phyloP scores from a whole-genome alignment of 2,329 filamentous ascomycete species.

The Bisporella sp. region DNA sequence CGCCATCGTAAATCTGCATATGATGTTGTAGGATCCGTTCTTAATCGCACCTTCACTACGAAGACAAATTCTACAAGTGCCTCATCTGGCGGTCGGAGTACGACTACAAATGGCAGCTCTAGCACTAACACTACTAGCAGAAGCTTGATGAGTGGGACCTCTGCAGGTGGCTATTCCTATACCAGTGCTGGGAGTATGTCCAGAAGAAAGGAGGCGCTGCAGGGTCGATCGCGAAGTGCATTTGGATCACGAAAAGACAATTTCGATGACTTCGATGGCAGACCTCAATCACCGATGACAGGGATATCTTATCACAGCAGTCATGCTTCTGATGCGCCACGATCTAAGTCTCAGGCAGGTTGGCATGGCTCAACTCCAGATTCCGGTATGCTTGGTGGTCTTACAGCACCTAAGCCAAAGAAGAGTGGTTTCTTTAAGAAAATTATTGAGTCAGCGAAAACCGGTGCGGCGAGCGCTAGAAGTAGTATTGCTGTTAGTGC shows the following conservation, averaged over 20 bases:
- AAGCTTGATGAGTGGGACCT: constrained; percentile 90
- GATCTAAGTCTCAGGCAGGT: constrained; percentile 58
- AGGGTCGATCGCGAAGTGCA: constrained; percentile 55
- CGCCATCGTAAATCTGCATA: constrained; percentile 68
- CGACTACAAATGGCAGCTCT: constrained; percentile 54
- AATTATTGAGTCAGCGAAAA: constrained; percentile 90
- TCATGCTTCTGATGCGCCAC: constrained; percentile 50
- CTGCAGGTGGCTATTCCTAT: constrained; percentile 84
- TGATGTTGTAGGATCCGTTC: constrained; percentile 62
- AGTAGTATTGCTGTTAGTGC: constrained; percentile 66
- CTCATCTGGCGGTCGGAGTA: constrained; percentile 65
- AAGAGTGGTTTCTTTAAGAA: constrained; percentile 93
- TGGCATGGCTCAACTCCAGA: constrained; percentile 47
- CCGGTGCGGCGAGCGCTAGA: constrained; percentile 80
- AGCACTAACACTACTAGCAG: constrained; percentile 73
- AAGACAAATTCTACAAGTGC: constrained; percentile 80
- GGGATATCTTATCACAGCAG: constrained; percentile 89
- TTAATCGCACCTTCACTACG: constrained; percentile 77
- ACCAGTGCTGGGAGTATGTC: constrained; percentile 93
- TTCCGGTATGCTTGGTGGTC: constrained; percentile 69
- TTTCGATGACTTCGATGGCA: constrained; percentile 28
- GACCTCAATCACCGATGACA: constrained; percentile 60
- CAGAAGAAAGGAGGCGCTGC: constrained; percentile 51
- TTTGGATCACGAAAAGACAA: constrained; percentile 50
- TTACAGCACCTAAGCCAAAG: constrained; percentile 68